phyloP scores from a whole-genome alignment of 192 early-diverging fungal species.

The Lunasporangiospora selenospora region DNA sequence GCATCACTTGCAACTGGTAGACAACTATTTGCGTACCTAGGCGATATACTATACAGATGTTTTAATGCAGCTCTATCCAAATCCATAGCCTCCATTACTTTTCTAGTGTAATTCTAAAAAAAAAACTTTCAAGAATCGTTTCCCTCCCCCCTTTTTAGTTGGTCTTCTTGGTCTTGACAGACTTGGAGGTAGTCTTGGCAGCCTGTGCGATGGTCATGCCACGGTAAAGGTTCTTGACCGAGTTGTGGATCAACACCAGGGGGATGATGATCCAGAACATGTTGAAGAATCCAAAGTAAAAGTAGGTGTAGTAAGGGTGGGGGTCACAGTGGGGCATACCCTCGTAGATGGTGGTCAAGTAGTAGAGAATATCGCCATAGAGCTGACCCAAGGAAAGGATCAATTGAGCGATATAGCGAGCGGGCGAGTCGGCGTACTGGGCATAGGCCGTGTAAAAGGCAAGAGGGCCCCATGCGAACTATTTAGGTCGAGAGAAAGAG shows the following conservation, averaged over 20 bases:
- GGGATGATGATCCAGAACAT: constrained; percentile 85
- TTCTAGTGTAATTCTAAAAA: no score
- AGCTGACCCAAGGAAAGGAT: constrained; percentile 74
- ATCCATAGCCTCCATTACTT: no score
- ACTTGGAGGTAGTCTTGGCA: constrained; percentile 53
- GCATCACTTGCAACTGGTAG: no score
- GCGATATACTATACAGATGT: no score
- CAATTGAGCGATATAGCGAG: constrained; percentile 64
- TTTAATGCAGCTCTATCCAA: no score
- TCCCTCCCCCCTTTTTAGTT: no score
- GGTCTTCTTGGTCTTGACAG: constrained; percentile 45
- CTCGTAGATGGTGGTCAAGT: constrained; percentile 72
- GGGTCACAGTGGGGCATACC: constrained; percentile 72
- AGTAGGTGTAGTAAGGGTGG: constrained; percentile 84
- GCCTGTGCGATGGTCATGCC: constrained; percentile 59
- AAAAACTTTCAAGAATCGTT: no score
- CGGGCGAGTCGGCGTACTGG: constrained; percentile 58
- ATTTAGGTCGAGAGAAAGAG: not conserved
- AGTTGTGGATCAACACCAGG: constrained; percentile 51
- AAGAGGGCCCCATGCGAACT: constrained; percentile 64
- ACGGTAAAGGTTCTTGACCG: constrained; percentile 56
- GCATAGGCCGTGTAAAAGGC: constrained; percentile 61
- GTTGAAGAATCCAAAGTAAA: constrained; percentile 91
- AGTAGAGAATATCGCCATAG: constrained; percentile 87
- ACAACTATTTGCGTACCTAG: no score